A percentile compares a stretch with the other conserved stretches of the same genome.
phyloP scores from a whole-genome alignment of 2,329 filamentous ascomycete species.

The Endocalyx cinctus region DNA sequence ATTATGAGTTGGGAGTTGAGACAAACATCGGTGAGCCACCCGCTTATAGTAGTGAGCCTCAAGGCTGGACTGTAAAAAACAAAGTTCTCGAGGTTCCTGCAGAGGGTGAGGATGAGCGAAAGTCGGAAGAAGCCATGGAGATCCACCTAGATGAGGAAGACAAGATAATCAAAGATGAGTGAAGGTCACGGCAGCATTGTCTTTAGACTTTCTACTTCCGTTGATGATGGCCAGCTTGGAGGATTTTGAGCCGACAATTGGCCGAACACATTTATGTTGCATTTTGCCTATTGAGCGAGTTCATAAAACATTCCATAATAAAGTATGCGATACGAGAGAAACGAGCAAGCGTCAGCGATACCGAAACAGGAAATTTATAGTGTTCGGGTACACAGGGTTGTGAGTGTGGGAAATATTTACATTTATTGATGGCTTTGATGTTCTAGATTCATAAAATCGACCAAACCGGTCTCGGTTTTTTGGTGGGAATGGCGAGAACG shows the following conservation, averaged over 20 bases:
- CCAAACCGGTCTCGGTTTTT: no score
- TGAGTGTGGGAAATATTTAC: no score
- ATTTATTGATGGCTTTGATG: no score
- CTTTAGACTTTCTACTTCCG: not conserved
- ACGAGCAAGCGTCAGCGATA: no score
- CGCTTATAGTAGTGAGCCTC: conserved; percentile 12
- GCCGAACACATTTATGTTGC: conserved; percentile 1
- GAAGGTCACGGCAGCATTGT: conserved; percentile 12
- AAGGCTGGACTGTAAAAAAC: conserved; percentile 14
- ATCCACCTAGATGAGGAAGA: conserved; percentile 44
- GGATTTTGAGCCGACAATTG: not conserved
- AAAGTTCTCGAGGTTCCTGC: conserved; percentile 36
- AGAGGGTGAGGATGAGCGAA: conserved; percentile 28
- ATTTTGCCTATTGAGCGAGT: no score
- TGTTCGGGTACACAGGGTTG: no score
- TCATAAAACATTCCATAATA: no score
- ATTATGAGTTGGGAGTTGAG: conserved; percentile 19
- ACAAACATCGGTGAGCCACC: conserved; percentile 16
- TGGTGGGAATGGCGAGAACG: no score
- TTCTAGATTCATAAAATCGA: no score
- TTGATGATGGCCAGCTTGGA: not conserved
- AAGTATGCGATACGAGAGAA: no score
- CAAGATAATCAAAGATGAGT: no score
- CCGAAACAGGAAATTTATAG: no score
- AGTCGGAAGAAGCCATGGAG: conserved; percentile 44